Evolutionary conservation across 768 basidiomycete genomes (phyloP).

Genomic region (Termitomyces sp.): DNA sequence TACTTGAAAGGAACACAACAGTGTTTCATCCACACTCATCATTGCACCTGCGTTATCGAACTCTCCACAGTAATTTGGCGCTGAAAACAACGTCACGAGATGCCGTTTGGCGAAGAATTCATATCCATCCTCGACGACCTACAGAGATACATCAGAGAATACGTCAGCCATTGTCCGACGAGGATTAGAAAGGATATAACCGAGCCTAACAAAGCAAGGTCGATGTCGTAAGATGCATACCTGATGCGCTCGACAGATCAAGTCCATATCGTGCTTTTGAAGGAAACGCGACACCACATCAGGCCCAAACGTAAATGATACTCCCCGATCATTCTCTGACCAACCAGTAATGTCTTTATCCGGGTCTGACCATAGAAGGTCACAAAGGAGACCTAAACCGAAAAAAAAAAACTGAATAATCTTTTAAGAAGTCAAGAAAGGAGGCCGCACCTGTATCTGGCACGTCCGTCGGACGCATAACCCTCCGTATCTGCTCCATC

Average conservation of each 20-base stretch:
- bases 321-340: constrained; percentile 99
- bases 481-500: constrained; percentile 99
- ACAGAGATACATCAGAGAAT: constrained; percentile 1
- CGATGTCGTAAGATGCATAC: constrained; percentile 36
- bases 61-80: constrained; percentile 92
- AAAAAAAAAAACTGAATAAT: constrained; percentile 1
- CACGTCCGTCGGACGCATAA: constrained; percentile 98
- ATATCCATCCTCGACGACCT: constrained; percentile 99
- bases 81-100: constrained; percentile 94
- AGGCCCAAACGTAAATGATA: constrained; percentile 98
- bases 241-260: constrained; percentile 98
- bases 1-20: constrained; percentile 98
- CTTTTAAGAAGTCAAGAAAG: background rate
- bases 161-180: constrained; percentile 3
- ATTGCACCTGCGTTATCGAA: constrained; percentile 99
- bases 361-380: constrained; percentile 97
- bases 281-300: constrained; percentile 98
- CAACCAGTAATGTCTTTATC: constrained; percentile 99
- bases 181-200: background rate
- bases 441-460: constrained; percentile 83
- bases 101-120: constrained; percentile 99
- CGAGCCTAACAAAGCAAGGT: background rate
- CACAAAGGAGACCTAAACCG: constrained; percentile 80
- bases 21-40: constrained; percentile 99
- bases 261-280: constrained; percentile 99